phyloP scores from a whole-genome alignment of 2,329 filamentous ascomycete genomes.

The Alternaria postmessia region DNA sequence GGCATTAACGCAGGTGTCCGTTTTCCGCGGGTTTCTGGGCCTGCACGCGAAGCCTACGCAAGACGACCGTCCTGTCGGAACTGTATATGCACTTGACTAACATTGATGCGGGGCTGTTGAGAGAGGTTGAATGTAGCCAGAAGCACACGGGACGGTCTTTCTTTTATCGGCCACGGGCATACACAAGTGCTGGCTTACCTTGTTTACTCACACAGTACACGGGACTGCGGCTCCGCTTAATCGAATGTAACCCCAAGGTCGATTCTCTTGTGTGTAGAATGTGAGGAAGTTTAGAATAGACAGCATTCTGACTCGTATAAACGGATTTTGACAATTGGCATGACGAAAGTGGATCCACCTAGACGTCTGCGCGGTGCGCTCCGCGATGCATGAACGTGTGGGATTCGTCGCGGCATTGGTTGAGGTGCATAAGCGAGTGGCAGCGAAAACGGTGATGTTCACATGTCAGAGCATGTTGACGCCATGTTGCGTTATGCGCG shows the following conservation, averaged over 20 bases:
- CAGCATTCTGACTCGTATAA: not conserved
- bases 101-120: not conserved
- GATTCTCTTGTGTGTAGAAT: too few species aligned
- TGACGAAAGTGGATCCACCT: slow-evolving; percentile 7
- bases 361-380: slow-evolving; percentile 10
- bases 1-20: not conserved
- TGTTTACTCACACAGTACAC: too few species aligned
- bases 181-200: not conserved
- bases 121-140: not conserved
- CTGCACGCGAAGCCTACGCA: not conserved
- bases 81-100: not conserved
- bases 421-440: slow-evolving; percentile 20
- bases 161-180: not conserved
- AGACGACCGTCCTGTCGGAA: not conserved
- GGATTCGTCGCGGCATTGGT: slow-evolving; percentile 7
- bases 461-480: slow-evolving; percentile 14
- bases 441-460: slow-evolving; percentile 14
- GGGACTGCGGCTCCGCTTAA: not conserved
- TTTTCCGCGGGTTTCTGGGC: not conserved
- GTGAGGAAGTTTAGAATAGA: not conserved
- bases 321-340: not conserved
- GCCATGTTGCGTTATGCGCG: slow-evolving; percentile 18
- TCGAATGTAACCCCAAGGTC: too few species aligned
- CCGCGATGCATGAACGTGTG: slow-evolving; percentile 19
- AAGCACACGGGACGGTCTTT: not conserved